Evolutionary conservation across 1,284 basidiomycete genomes (phyloP).

Genomic region (Rhodotorula mucilaginosa): DNA sequence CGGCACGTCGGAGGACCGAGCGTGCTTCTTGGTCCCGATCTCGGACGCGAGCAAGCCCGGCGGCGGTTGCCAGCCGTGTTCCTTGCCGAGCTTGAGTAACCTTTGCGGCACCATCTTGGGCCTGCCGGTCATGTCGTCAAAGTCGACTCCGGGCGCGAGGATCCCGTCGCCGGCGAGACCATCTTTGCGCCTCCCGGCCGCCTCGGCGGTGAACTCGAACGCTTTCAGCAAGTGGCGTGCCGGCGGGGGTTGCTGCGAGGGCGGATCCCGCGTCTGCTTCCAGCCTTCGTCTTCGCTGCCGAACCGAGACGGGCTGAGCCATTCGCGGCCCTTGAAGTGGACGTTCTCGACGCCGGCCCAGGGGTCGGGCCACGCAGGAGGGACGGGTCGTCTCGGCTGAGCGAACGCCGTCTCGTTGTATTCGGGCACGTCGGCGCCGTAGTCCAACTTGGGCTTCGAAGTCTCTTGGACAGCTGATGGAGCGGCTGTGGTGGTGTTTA

Average conservation of each 20-base stretch:
- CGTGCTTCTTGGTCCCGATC: slow-evolving; percentile 13
- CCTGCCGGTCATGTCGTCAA: slow-evolving; percentile 29
- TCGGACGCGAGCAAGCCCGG: slow-evolving; percentile 6
- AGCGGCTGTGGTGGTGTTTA: too few species aligned
- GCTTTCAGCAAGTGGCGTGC: slow-evolving; percentile 25
- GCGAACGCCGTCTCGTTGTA: slow-evolving; percentile 1
- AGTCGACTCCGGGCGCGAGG: slow-evolving; percentile 6
- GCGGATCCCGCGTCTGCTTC: slow-evolving; percentile 16
- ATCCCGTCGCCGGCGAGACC: neutral
- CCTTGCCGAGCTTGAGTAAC: slow-evolving; percentile 14
- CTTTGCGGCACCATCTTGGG: slow-evolving; percentile 14
- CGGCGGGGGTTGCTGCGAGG: slow-evolving; percentile 12
- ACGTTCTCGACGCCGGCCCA: slow-evolving; percentile 16
- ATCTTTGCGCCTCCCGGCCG: neutral
- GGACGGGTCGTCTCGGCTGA: slow-evolving; percentile 21
- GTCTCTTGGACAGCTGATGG: too few species aligned
- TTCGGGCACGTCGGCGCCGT: neutral
- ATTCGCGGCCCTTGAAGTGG: slow-evolving; percentile 9
- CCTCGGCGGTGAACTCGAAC: slow-evolving; percentile 27
- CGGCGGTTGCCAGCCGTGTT: slow-evolving; percentile 14
- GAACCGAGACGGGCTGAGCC: slow-evolving; percentile 16
- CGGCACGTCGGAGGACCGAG: neutral
- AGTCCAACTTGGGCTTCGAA: too few species aligned
- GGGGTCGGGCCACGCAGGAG: slow-evolving; percentile 25
- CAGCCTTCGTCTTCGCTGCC: slow-evolving; percentile 7